These are phyloP conservation scores for Ophiostoma quercus DNA, from an alignment of 2,329 filamentous ascomycete species.

Conservation along the genomic window DNA sequence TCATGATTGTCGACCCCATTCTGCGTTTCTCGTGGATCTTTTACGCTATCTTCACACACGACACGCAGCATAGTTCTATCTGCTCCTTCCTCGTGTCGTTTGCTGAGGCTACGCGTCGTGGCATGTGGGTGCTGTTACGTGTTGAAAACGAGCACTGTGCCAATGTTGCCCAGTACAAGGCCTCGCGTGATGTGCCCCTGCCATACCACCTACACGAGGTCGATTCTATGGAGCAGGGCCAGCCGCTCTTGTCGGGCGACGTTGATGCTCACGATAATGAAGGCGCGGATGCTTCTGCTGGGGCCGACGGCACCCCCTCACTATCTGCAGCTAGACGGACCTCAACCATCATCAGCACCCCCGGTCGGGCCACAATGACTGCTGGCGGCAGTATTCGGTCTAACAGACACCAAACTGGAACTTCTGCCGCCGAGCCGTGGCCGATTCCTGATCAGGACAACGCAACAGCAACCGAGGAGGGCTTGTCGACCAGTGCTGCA, in stretches of 20 bases:
- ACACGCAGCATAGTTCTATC: slow-evolving; percentile 76
- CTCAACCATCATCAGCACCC: not conserved
- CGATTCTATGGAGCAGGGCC: slow-evolving; percentile 20
- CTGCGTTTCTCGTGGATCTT: slow-evolving; percentile 93
- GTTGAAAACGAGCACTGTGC: slow-evolving; percentile 97
- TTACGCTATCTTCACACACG: slow-evolving; percentile 75
- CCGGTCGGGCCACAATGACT: not conserved
- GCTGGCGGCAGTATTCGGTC: slow-evolving; percentile 13
- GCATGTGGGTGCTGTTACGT: slow-evolving; percentile 86
- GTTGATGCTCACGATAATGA: slow-evolving; percentile 10
- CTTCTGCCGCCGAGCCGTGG: not conserved
- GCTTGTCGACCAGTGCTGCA: slow-evolving; percentile 12
- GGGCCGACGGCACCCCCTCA: slow-evolving; percentile 24
- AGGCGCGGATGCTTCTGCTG: slow-evolving; percentile 18
- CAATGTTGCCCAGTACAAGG: slow-evolving; percentile 85
- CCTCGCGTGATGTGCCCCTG: slow-evolving; percentile 77
- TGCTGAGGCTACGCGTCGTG: slow-evolving; percentile 75
- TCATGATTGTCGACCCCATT: slow-evolving; percentile 77
- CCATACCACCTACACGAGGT: slow-evolving; percentile 61
- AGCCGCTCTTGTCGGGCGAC: slow-evolving; percentile 21
- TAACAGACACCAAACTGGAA: slow-evolving; percentile 1
- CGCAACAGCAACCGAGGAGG: slow-evolving; percentile 16
- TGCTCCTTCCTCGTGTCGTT: slow-evolving; percentile 75
- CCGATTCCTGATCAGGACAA: not conserved
- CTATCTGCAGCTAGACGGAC: not conserved